Evolutionary conservation across 2,329 filamentous ascomycete genomes (phyloP), one percentile per base, ranked within the genome.

Genomic region (Curvularia eragrostidis): DNA sequence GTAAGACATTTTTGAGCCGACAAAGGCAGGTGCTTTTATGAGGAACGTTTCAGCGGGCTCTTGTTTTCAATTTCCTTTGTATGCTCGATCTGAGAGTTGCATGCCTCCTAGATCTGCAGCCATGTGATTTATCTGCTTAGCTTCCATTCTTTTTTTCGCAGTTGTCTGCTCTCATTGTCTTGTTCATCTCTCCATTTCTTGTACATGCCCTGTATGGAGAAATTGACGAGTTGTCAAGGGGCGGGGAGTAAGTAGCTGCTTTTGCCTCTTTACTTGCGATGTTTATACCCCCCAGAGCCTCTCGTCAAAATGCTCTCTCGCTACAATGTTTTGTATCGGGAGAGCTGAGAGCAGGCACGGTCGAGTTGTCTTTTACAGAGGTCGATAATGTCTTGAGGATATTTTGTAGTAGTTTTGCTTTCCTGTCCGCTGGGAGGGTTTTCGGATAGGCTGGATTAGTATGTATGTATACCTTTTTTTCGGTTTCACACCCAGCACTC

Each of bases 311-410:
- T n/a, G n/a, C 41, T 18, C n/a, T 21, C 19, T 12, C 28, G 15
- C 24, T 38, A 41, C 50, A 48, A 13, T 3, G 9, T 3, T n/a
- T 48, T 42, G 8, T 47, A 41, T 24, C 34, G 32, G 23, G 41
- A 24, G 39, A 23, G 13, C 6, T 42, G 19, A 38, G 36, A 36
- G 19, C 39, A 51, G 44, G 46, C 39, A 26, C 47, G 43, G 52
- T 44, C 4, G 48, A 28, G 46, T 46, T 46, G 46, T 42, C 54
- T 54, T n/a, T 61, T 61, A 42, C 55, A 48, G 23, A 53, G 43
- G 56, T 69, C 49, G 41, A 65, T 68, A 69, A 69, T 68, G 65
- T 69, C 66, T 67, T 62, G 66, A 68, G 59, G 64, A 67, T 67
- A 60, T 66, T 68, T 48, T 58, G 28, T 32, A 38, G 51, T 42